A percentile compares a stretch with the other conserved stretches of the same genome.
phyloP scores from a whole-genome alignment of 495 filamentous ascomycete species.

The Ascobolus immersus region DNA sequence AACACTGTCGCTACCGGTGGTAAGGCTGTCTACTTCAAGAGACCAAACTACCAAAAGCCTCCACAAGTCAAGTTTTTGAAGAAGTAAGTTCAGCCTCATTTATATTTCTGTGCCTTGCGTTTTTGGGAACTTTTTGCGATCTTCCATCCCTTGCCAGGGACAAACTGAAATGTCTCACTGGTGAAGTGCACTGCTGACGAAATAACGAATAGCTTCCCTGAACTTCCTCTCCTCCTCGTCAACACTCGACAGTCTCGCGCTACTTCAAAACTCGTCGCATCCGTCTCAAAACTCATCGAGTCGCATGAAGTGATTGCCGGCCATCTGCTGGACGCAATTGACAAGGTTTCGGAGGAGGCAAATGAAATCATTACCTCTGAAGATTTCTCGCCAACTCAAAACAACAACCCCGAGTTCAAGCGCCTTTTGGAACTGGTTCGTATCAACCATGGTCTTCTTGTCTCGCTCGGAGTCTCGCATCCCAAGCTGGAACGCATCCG shows the following conservation, averaged over 20 bases:
- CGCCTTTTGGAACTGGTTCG: conserved; percentile 61
- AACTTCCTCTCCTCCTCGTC: conserved; percentile 68
- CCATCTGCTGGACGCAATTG: conserved; percentile 56
- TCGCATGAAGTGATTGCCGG: conserved; percentile 47
- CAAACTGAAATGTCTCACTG: not conserved
- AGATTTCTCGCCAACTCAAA: conserved; percentile 32
- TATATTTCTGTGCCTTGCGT: not conserved
- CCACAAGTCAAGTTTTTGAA: conserved; percentile 50
- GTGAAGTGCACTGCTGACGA: not conserved
- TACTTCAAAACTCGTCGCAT: conserved; percentile 59
- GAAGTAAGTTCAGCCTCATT: conserved; percentile 17
- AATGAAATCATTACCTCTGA: conserved; percentile 39
- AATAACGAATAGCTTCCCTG: conserved; percentile 35
- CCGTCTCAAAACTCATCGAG: conserved; percentile 46
- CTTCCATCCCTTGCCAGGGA: too few species aligned
- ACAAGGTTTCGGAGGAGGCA: conserved; percentile 51
- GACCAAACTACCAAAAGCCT: conserved; percentile 49
- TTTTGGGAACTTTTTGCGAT: too few species aligned
- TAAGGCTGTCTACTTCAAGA: conserved; percentile 74
- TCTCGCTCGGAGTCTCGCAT: conserved; percentile 76
- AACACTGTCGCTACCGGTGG: conserved; percentile 89
- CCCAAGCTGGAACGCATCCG: conserved; percentile 76
- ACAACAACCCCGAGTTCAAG: conserved; percentile 29
- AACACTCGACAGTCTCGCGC: conserved; percentile 65
- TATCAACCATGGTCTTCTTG: conserved; percentile 77